Conservation (phyloP, 805 yeast genomes). For the Candida golubevii region DNA sequence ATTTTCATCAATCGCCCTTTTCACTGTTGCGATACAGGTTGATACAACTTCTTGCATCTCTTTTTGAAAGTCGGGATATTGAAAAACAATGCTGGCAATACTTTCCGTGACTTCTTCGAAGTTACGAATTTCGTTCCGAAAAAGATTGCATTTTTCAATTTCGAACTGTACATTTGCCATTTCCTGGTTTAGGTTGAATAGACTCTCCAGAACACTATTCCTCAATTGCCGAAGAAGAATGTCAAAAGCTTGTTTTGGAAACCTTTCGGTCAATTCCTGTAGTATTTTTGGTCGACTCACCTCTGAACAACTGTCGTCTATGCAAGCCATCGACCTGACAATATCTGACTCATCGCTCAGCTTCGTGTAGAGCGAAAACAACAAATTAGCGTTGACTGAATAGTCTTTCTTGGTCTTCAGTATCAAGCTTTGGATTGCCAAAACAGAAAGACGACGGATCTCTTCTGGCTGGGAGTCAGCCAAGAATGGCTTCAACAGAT, state of each 20-base stretch:
- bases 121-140: slow-evolving; percentile 10
- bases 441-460: slow-evolving; percentile 2
- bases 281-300: slow-evolving; percentile 1
- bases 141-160: slow-evolving; percentile 13
- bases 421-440: slow-evolving; percentile 2
- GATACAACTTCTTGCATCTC: neutral
- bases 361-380: neutral
- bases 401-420: neutral
- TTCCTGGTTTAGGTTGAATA: slow-evolving; percentile 5
- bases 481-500: too few species aligned
- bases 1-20: neutral
- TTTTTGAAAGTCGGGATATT: neutral
- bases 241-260: neutral
- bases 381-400: neutral
- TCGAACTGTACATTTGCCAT: slow-evolving; percentile 6
- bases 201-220: slow-evolving; percentile 3
- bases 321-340: slow-evolving; percentile 7
- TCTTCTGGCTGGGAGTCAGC: slow-evolving; percentile 4
- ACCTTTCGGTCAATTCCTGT: neutral
- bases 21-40: neutral
- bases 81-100: neutral
- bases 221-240: neutral
- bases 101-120: neutral
- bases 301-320: neutral
- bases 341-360: slow-evolving; percentile 9